phyloP scores from a whole-genome alignment of 2,329 filamentous ascomycete species.

The Fusarium brachygibbosum region DNA sequence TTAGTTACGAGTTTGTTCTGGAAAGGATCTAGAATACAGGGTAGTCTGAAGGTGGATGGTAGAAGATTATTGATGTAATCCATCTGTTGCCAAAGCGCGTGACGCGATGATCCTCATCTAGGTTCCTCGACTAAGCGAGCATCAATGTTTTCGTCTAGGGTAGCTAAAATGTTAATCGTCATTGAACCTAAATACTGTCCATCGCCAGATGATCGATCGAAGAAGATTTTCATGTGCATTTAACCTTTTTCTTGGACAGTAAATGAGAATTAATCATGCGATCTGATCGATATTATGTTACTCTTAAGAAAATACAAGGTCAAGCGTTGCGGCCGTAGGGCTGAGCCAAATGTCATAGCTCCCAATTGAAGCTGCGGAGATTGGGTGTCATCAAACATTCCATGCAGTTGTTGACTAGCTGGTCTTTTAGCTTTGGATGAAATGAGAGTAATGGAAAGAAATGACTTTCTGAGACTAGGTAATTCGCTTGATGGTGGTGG shows the following conservation, averaged over 20 bases:
- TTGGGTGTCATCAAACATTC: slow-evolving; percentile 9
- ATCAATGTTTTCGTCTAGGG: neutral
- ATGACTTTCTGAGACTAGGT: neutral
- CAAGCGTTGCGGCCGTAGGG: neutral
- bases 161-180: neutral
- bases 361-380: neutral
- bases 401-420: slow-evolving; percentile 5
- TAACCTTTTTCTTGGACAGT: neutral
- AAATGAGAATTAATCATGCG: neutral
- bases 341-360: slow-evolving; percentile 1
- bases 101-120: slow-evolving; percentile 12
- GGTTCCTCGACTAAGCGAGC: neutral
- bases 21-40: slow-evolving; percentile 6
- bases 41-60: neutral
- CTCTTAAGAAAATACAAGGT: neutral
- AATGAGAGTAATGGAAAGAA: neutral
- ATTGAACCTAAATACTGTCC: neutral
- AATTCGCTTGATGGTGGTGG: slow-evolving; percentile 1
- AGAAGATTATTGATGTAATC: neutral
- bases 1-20: slow-evolving; percentile 1
- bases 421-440: neutral
- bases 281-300: neutral
- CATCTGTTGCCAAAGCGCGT: neutral
- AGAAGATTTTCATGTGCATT: neutral
- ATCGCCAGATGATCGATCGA: neutral